Evolutionary conservation across 1,284 basidiomycete genomes (phyloP).

Genomic region (Moniliophthora roreri): DNA sequence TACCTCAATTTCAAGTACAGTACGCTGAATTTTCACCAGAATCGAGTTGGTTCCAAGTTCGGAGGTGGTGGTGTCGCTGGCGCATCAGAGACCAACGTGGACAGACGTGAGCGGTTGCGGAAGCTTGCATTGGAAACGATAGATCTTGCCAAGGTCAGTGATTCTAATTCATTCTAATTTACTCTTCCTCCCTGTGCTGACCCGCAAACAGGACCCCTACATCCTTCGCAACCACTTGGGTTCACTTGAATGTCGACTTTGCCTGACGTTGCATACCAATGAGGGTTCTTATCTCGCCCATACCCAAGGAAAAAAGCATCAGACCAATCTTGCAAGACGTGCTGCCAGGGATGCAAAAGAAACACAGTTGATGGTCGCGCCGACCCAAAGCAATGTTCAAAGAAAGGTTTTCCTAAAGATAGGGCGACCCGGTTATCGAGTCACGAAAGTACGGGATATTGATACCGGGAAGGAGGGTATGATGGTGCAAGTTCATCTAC

Average conservation of each 20-base stretch:
- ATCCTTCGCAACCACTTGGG: conserved; percentile 98
- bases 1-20: not conserved
- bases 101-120: conserved; percentile 90
- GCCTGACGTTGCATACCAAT: conserved; percentile 97
- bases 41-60: conserved; percentile 94
- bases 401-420: conserved; percentile 98
- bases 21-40: conserved; percentile 45
- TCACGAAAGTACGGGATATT: conserved; percentile 84
- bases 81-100: conserved; percentile 91
- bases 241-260: conserved; percentile 96
- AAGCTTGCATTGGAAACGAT: conserved; percentile 97
- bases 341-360: conserved; percentile 97
- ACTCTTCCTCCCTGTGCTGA: conserved; percentile 5
- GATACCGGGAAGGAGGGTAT: conserved; percentile 86
- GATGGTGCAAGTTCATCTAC: conserved; percentile 95
- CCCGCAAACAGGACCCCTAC: conserved; percentile 83
- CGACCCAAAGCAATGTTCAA: conserved; percentile 73
- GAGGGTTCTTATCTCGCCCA: conserved; percentile 99
- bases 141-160: conserved; percentile 84
- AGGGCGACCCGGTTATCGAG: conserved; percentile 91
- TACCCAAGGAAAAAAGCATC: conserved; percentile 99
- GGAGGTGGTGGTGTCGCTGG: conserved; percentile 94
- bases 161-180: conserved; percentile 1
- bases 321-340: conserved; percentile 95
- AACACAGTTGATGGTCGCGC: conserved; percentile 81